Evolutionary conservation across 768 basidiomycete genomes (phyloP), one percentile per base, ranked within the genome.

Genomic region (Crepidotus variabilis): DNA sequence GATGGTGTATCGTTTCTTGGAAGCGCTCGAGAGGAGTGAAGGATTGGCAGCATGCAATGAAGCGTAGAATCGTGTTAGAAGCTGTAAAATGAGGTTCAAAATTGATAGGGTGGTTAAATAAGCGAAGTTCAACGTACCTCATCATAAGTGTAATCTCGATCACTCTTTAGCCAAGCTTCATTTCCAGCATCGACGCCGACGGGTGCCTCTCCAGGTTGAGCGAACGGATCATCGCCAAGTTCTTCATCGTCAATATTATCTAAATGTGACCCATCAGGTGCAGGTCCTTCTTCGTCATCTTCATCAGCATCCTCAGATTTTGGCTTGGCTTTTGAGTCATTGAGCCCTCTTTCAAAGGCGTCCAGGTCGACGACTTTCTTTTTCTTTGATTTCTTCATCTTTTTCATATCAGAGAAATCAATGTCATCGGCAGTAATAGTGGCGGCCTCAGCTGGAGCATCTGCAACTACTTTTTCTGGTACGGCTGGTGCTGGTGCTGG

Each of bases 371-470:
- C 92, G 52, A 88, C 83, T 75, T 96, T 98, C 78, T 95, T 96
- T 75, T 87, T 87, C 58, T 81, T 75, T 28, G 81, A 79, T 68
- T 94, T 94, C 75, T 94, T 95, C 79, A 95, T 95, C 80, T 94
- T 96, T 78, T 98, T 97, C 71, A 98, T 79, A 69, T 98, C 96
- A 6, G 90, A 92, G 70, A 98, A 98, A 74, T 94, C 92, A 57
- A 95, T 79, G 63, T 94, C 94, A 59, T 90, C 92, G 10, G 82
- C 76, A 4, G 78, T 78, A 55, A 79, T 76, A n/a, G 77, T 72
- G 7, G 77, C 70, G 52, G 71, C 71, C 35, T 80, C 78, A 10
- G 23, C 49, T 7, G 48, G 35, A 22, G 67, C 68, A 33, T 69
- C 76, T 49, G 71, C 63, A 11, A 58, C 20, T 35, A 47, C 21